These are phyloP conservation scores for Centaurea solstitialis DNA, from an alignment of 129 eudicot species.

Conservation along the genomic window DNA sequence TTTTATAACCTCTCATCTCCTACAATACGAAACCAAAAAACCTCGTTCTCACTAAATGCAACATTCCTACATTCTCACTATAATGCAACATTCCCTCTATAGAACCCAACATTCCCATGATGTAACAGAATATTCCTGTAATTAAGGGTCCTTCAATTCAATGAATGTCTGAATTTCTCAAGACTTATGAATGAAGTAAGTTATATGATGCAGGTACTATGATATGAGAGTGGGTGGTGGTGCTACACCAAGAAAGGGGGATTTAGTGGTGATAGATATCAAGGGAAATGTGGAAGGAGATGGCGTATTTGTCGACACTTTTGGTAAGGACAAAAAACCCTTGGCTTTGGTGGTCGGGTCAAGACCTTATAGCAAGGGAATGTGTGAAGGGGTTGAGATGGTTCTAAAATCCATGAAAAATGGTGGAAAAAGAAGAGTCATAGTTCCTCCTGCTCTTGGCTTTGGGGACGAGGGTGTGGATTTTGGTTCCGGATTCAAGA, in stretches of 20 bases:
- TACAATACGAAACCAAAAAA: too few species aligned
- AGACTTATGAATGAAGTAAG: not conserved
- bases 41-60: too few species aligned
- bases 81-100: too few species aligned
- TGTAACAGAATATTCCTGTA: too few species aligned
- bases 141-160: too few species aligned
- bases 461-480: slow-evolving; percentile 90
- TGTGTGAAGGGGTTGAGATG: slow-evolving; percentile 87
- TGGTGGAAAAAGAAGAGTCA: slow-evolving; percentile 81
- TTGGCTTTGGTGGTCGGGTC: slow-evolving; percentile 85
- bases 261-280: slow-evolving; percentile 77
- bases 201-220: slow-evolving; percentile 56
- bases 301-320: slow-evolving; percentile 72
- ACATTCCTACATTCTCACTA: too few species aligned
- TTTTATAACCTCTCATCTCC: too few species aligned
- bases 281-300: slow-evolving; percentile 71
- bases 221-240: slow-evolving; percentile 92
- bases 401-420: slow-evolving; percentile 73
- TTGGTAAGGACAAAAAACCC: slow-evolving; percentile 62
- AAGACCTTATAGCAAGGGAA: slow-evolving; percentile 83
- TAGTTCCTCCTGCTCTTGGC: slow-evolving; percentile 63
- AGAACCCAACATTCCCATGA: not conserved
- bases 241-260: slow-evolving; percentile 71
- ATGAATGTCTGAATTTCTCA: not conserved
- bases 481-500: slow-evolving; percentile 56